A percentile compares a stretch with the other conserved stretches of the same genome.
These are phyloP conservation scores for Agastache rugosa DNA, from an alignment of 257 asterid genomes.

Conservation along the genomic window DNA sequence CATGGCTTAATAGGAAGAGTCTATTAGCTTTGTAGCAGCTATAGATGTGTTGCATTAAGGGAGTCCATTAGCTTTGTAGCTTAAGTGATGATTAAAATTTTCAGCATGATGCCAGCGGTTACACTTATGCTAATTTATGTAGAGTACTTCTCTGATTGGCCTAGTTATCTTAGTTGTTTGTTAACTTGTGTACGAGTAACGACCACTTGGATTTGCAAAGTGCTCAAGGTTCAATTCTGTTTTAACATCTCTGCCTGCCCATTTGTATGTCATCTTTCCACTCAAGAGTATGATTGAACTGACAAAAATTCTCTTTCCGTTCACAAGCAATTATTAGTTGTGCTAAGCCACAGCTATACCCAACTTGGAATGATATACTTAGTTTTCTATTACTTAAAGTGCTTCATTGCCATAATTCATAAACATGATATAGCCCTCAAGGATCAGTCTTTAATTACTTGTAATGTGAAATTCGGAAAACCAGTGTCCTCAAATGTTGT, in stretches of 20 bases:
- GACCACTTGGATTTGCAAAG: not conserved
- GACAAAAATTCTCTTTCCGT: constrained; percentile 1
- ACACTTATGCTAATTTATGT: not conserved
- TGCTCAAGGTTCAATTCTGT: not conserved
- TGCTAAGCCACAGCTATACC: not conserved
- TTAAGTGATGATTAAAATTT: not conserved
- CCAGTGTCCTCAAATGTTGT: not conserved
- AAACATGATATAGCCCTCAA: not conserved
- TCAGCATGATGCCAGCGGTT: not conserved
- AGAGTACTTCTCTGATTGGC: constrained; percentile 19
- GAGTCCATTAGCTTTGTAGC: not conserved
- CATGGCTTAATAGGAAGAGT: constrained; percentile 21
- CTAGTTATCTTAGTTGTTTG: constrained; percentile 7
- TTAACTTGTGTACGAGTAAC: not conserved
- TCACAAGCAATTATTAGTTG: not conserved
- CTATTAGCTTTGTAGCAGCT: constrained; percentile 10
- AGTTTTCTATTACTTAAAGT: constrained; percentile 6
- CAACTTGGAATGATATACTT: not conserved
- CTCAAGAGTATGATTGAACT: not conserved
- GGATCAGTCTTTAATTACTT: not conserved
- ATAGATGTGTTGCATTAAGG: constrained; percentile 19
- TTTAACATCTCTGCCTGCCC: not conserved
- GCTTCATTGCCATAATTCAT: not conserved
- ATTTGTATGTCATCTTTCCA: not conserved
- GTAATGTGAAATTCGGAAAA: constrained; percentile 11